phyloP scores from a whole-genome alignment of 2,329 filamentous ascomycete genomes.

The Cladosporium sp. region DNA sequence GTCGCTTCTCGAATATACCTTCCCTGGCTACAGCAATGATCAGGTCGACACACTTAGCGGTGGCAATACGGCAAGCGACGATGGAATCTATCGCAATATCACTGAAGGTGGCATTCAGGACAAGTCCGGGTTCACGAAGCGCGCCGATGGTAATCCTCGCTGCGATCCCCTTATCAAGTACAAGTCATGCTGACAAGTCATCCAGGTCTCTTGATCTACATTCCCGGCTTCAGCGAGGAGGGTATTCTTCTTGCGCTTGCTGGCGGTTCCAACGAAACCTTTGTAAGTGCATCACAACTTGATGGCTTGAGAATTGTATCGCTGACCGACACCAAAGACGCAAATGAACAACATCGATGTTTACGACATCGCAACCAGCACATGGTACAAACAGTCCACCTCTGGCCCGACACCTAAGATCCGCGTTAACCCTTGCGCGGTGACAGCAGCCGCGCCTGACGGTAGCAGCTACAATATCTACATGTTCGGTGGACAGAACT shows the following conservation, averaged over 20 bases:
- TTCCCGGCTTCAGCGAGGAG: constrained; percentile 71
- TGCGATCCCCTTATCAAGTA: neutral
- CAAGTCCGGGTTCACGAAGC: constrained; percentile 63
- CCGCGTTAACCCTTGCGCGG: constrained; percentile 65
- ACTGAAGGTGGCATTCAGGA: constrained; percentile 67
- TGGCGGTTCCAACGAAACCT: constrained; percentile 65
- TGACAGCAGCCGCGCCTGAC: constrained; percentile 59
- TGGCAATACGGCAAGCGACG: constrained; percentile 53
- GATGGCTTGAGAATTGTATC: no score
- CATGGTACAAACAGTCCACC: constrained; percentile 72
- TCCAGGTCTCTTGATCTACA: constrained; percentile 59
- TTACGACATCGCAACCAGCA: constrained; percentile 67
- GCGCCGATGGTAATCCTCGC: constrained; percentile 55
- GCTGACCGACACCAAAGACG: constrained; percentile 38
- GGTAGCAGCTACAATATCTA: constrained; percentile 74
- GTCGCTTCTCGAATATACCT: constrained; percentile 71
- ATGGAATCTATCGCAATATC: constrained; percentile 68
- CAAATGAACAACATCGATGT: constrained; percentile 72
- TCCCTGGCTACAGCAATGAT: constrained; percentile 63
- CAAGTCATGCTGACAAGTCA: neutral
- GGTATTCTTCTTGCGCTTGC: constrained; percentile 75
- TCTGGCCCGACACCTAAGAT: constrained; percentile 55
- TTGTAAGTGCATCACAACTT: constrained; percentile 44
- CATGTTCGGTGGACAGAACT: constrained; percentile 72
- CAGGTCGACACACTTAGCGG: constrained; percentile 55